A percentile compares a stretch with the other conserved stretches of the same genome.
These are phyloP conservation scores for Zizania palustris DNA, from an alignment of 202 grass and related monocot genomes.

Conservation along the genomic window DNA sequence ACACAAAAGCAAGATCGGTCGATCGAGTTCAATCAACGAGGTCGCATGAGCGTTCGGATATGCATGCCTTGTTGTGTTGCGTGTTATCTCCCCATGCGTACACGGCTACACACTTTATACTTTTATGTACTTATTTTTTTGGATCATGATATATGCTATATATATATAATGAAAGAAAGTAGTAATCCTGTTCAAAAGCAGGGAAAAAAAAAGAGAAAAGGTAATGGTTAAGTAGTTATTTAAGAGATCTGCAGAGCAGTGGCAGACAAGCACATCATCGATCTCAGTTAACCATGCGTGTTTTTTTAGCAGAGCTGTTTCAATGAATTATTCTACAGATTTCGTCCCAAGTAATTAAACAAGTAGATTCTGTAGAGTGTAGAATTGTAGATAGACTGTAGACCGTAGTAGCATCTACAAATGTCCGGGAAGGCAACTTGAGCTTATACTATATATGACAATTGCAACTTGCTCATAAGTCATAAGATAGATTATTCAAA, in stretches of 20 bases:
- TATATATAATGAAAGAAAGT: neutral
- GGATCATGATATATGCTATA: neutral
- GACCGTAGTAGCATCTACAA: neutral
- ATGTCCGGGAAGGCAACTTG: neutral
- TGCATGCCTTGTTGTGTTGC: neutral
- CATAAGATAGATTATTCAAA: conserved; percentile 31
- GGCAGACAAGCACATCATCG: neutral
- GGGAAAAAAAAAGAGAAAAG: neutral
- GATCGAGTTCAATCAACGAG: neutral
- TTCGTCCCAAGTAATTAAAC: neutral
- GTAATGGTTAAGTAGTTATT: neutral
- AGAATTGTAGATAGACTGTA: neutral
- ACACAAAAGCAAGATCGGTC: neutral
- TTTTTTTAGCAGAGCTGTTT: neutral
- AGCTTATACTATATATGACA: neutral
- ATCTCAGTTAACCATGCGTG: neutral
- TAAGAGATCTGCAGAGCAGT: neutral
- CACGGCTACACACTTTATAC: no score
- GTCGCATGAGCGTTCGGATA: neutral
- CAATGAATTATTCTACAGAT: neutral
- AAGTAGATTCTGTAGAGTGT: neutral
- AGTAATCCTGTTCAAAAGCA: neutral
- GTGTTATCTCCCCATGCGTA: neutral
- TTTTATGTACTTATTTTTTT: neutral
- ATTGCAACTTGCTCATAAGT: conserved; percentile 29